Conservation (phyloP, 1,139 yeast species). For the Candida sanyaensis region DNA sequence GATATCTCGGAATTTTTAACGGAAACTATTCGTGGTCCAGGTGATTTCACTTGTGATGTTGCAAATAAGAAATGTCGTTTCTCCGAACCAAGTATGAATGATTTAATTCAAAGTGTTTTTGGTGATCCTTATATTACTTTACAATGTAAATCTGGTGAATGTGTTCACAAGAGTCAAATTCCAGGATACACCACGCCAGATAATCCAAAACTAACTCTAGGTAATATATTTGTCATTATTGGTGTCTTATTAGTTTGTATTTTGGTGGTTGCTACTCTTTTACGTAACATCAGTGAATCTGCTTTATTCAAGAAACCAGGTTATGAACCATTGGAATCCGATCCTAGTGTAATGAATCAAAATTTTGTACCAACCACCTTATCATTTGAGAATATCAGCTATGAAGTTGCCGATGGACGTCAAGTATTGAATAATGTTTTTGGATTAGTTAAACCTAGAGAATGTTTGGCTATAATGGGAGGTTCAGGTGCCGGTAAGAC, state of each 20-base stretch:
- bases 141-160: slow-evolving; percentile 82
- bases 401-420: slow-evolving; percentile 52
- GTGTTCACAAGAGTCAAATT: slow-evolving; percentile 86
- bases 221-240: slow-evolving; percentile 51
- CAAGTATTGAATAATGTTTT: slow-evolving; percentile 60
- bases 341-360: slow-evolving; percentile 45
- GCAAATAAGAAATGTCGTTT: slow-evolving; percentile 64
- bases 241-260: slow-evolving; percentile 48
- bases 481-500: slow-evolving; percentile 99
- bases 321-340: slow-evolving; percentile 31
- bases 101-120: slow-evolving; percentile 81
- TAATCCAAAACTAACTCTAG: slow-evolving; percentile 48
- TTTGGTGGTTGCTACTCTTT: slow-evolving; percentile 39
- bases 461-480: slow-evolving; percentile 95
- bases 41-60: slow-evolving; percentile 82
- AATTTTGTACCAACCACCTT: slow-evolving; percentile 75
- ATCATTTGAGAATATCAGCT: slow-evolving; percentile 71
- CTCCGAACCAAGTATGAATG: slow-evolving; percentile 96
- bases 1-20: slow-evolving; percentile 92
- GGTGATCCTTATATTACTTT: slow-evolving; percentile 90
- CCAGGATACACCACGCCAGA: slow-evolving; percentile 86
- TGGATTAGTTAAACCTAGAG: slow-evolving; percentile 84
- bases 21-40: slow-evolving; percentile 91
- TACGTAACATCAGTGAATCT: slow-evolving; percentile 59
- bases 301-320: slow-evolving; percentile 54